These are phyloP conservation scores for Xerocomus spinulosus DNA, from an alignment of 768 basidiomycete species.

Conservation along the genomic window DNA sequence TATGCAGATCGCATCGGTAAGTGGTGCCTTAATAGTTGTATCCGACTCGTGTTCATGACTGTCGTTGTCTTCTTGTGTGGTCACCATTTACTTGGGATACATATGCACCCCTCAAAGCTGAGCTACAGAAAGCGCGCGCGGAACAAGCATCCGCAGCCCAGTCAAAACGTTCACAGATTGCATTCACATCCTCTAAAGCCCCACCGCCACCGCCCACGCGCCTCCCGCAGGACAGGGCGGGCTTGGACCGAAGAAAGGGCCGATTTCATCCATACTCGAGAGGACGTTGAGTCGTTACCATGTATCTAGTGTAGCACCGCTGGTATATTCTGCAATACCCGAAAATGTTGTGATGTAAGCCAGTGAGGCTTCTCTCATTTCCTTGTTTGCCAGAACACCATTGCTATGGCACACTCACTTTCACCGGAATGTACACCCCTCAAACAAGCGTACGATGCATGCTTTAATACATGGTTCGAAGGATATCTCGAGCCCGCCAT, in stretches of 20 bases:
- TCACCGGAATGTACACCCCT: conserved; percentile 83
- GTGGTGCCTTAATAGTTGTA: conserved; percentile 24
- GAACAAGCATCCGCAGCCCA: conserved; percentile 55
- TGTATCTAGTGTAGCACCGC: conserved; percentile 14
- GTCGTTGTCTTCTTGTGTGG: conserved; percentile 9
- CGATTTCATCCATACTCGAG: conserved; percentile 29
- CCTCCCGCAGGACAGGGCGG: conserved; percentile 15
- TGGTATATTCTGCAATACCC: conserved; percentile 5
- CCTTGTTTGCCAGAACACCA: background rate
- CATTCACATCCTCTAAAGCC: conserved; percentile 44
- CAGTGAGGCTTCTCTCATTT: background rate
- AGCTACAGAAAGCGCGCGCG: conserved; percentile 56
- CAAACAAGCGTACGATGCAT: conserved; percentile 86
- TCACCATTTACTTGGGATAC: conserved; percentile 2
- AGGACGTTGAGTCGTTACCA: conserved; percentile 14
- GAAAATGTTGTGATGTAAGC: conserved; percentile 16
- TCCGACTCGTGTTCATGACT: conserved; percentile 27
- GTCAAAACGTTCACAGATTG: conserved; percentile 58
- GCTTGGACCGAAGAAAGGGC: conserved; percentile 15
- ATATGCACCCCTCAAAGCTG: conserved; percentile 41
- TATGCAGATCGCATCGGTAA: conserved; percentile 75
- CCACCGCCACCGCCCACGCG: conserved; percentile 8
- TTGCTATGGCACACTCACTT: conserved; percentile 71
- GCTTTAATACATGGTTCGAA: conserved; percentile 98
- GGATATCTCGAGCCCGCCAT: conserved; percentile 87